Evolutionary conservation across 2,329 filamentous ascomycete genomes (phyloP).

Genomic region (Davidsoniella australis): DNA sequence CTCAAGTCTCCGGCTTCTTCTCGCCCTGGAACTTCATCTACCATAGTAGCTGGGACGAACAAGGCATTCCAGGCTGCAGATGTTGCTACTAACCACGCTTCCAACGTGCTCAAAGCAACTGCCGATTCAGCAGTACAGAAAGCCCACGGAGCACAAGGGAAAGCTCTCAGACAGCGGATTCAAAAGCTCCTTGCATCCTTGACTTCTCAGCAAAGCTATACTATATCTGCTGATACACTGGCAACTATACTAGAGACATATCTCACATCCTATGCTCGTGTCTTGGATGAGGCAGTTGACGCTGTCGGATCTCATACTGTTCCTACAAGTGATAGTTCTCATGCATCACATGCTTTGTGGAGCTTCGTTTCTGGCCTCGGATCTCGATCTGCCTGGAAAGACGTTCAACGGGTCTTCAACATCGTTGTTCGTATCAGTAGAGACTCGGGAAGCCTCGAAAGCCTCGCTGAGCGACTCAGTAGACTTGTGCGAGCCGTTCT

Average conservation of each 20-base stretch:
- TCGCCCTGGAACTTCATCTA: background rate
- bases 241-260: conserved; percentile 63
- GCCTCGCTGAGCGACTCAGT: conserved; percentile 55
- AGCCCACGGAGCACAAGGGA: conserved; percentile 54
- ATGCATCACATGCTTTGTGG: conserved; percentile 68
- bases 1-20: background rate
- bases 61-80: conserved; percentile 15
- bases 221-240: conserved; percentile 67
- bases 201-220: conserved; percentile 63
- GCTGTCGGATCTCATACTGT: conserved; percentile 54
- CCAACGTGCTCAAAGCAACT: conserved; percentile 35
- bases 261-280: conserved; percentile 58
- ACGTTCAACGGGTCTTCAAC: conserved; percentile 50
- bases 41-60: background rate
- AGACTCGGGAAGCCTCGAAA: conserved; percentile 68
- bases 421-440: conserved; percentile 56
- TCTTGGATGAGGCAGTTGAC: conserved; percentile 47
- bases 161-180: conserved; percentile 56
- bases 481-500: conserved; percentile 64
- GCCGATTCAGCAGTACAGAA: conserved; percentile 50
- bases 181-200: conserved; percentile 62
- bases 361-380: conserved; percentile 65
- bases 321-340: conserved; percentile 56
- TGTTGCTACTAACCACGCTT: conserved; percentile 22
- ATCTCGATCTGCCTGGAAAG: conserved; percentile 55